phyloP scores from a whole-genome alignment of 148 eudicot genomes.

The Cornus suecica region DNA sequence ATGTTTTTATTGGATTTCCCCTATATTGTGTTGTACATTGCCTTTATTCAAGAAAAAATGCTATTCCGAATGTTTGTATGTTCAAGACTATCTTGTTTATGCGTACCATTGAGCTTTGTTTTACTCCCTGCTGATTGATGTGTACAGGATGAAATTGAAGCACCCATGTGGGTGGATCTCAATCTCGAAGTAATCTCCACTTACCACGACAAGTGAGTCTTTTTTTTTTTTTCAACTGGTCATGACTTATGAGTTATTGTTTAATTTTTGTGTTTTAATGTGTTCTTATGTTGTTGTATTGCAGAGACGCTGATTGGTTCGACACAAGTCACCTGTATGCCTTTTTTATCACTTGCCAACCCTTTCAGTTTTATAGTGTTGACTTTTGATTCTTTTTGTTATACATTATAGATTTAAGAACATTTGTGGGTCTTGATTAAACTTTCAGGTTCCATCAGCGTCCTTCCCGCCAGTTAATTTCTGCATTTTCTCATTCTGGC shows the following conservation, averaged over 20 bases:
- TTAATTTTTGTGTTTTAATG: conserved; percentile 4
- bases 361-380: neutral
- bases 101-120: neutral
- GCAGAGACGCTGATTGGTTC: conserved; percentile 71
- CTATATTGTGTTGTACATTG: neutral
- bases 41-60: neutral
- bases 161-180: conserved; percentile 76
- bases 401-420: neutral
- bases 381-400: neutral
- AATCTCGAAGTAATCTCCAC: conserved; percentile 30
- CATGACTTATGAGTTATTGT: neutral
- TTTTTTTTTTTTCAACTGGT: conserved; percentile 15
- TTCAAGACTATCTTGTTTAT: neutral
- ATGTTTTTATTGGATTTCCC: neutral
- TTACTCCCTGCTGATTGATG: conserved; percentile 2
- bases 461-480: conserved; percentile 46
- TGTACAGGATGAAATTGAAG: conserved; percentile 66
- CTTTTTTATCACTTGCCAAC: neutral
- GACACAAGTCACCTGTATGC: conserved; percentile 54
- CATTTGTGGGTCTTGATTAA: conserved; percentile 3
- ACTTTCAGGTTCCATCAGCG: conserved; percentile 54
- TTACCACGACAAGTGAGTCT: conserved; percentile 43
- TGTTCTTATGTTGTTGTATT: conserved; percentile 18
- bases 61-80: neutral
- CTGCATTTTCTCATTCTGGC: conserved; percentile 42